Conservation (phyloP, 257 asterid genomes). For the Forsythia suspensa region DNA sequence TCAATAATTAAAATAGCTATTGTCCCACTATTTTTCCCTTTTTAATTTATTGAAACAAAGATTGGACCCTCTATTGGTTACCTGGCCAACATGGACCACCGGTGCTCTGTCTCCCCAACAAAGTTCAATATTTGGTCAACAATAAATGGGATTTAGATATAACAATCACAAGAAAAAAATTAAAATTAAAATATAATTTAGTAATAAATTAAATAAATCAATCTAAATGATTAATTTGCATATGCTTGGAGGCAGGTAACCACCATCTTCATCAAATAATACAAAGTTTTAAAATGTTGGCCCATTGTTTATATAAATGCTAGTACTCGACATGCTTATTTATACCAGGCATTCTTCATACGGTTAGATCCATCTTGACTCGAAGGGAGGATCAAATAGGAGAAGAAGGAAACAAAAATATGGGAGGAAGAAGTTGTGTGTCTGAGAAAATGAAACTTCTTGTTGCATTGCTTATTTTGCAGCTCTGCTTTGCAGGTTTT, state of each 20-base stretch:
- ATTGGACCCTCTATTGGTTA: conserved; percentile 29
- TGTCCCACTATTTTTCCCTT: background rate
- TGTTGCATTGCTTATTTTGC: conserved; percentile 63
- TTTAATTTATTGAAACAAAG: conserved; percentile 19
- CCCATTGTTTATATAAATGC: background rate
- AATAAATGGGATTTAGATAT: conserved; percentile 34
- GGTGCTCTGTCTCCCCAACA: conserved; percentile 62
- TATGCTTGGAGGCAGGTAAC: conserved; percentile 38
- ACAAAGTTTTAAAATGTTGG: conserved; percentile 19
- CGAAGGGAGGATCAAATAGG: background rate
- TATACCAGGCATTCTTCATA: background rate
- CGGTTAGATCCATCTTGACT: background rate
- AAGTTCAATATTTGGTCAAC: conserved; percentile 60
- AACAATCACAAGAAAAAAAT: conserved; percentile 14
- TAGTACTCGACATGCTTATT: background rate
- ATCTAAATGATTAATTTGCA: conserved; percentile 51
- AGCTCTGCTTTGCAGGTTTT: conserved; percentile 82
- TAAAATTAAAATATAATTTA: conserved; percentile 28
- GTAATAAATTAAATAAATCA: conserved; percentile 27
- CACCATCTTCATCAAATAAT: conserved; percentile 40
- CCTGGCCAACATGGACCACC: conserved; percentile 69
- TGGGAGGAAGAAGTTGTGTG: conserved; percentile 42
- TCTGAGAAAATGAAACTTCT: conserved; percentile 66
- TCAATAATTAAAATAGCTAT: conserved; percentile 3
- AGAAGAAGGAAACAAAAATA: conserved; percentile 14